Evolutionary conservation across 768 basidiomycete genomes (phyloP), one percentile per base, ranked within the genome.

Genomic region (Leucogyrophana mollusca): DNA sequence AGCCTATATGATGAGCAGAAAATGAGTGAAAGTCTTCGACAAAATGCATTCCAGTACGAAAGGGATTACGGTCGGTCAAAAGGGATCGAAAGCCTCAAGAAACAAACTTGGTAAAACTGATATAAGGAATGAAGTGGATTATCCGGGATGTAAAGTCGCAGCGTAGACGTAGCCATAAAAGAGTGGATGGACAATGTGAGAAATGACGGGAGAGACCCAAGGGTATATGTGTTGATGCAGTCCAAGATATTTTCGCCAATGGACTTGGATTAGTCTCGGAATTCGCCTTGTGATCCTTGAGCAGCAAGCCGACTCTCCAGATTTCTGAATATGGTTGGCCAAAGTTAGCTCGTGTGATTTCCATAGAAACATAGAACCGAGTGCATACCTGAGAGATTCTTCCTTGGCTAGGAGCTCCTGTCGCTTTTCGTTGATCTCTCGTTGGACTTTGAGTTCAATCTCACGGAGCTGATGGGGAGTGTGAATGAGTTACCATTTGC

Each of bases 341-440:
- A 37, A 47, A 17, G 47, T 49, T 44, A 47, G 43, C 35, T 34
- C 23, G n/a, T 21, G 35, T 48, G 9, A 49, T 30, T 18, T 13
- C 23, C 40, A 18, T 33, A 16, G 9, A 37, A 40, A 16, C 22
- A 20, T 8, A 14, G 44, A n/a, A n/a, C n/a, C n/a, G 45, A 45
- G 46, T 8, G 50, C 78, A 43, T 50, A 89, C 87, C 88, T 81
- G 58, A 92, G 87, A 35, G 90, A 89, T 67, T 96, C 94, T 66
- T 96, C 95, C 67, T 95, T 96, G 33, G 95, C 96, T 59, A 96
- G 71, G 51, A 98, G 72, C 63, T 98, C 95, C 65, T 98, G 95
- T 61, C 94, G 78, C 74, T 95, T 94, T 76, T 98, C 90, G 64
- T 90, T 91, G 68, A 99, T 92, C 75, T 99, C 96, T 40, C 96